phyloP scores from a whole-genome alignment of 139 green algal genomes.

The Protoeuglena noctilucae region DNA sequence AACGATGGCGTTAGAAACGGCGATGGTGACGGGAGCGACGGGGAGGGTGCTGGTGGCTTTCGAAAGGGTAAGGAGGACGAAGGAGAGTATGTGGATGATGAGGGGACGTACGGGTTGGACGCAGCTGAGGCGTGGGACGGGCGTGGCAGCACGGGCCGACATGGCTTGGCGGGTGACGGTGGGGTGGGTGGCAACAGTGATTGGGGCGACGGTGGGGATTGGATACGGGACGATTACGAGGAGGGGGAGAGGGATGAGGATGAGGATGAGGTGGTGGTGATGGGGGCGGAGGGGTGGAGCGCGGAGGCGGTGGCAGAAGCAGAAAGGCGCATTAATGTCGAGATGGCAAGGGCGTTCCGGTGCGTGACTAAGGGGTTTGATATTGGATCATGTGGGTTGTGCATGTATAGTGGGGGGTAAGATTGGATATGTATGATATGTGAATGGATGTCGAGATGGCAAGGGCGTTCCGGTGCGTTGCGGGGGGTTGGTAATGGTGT shows the following conservation, averaged over 20 bases:
- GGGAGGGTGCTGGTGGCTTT: conserved; percentile 1
- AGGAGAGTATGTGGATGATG: conserved; percentile 9
- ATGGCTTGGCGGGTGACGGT: no score
- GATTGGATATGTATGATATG: no score
- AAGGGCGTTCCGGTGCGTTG: background rate
- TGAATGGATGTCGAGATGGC: conserved; percentile 21
- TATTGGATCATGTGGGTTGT: no score
- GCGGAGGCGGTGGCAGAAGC: conserved; percentile 51
- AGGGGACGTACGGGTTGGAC: conserved; percentile 11
- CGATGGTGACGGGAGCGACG: background rate
- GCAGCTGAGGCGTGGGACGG: conserved; percentile 2
- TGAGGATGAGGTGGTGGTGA: conserved; percentile 31
- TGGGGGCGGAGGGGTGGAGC: conserved; percentile 50
- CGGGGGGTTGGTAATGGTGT: no score
- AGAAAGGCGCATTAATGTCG: conserved; percentile 32
- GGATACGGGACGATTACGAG: conserved; percentile 32
- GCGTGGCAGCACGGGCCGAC: no score
- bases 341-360: background rate
- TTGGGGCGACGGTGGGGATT: conserved; percentile 13
- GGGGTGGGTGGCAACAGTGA: background rate
- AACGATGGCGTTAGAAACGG: conserved; percentile 9
- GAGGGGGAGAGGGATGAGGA: conserved; percentile 13
- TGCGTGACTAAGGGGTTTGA: no score
- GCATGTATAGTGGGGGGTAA: no score
- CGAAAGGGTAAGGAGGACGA: conserved; percentile 12